Conservation (phyloP, 2,329 filamentous ascomycete species). For the Domatiomyces globalis region DNA sequence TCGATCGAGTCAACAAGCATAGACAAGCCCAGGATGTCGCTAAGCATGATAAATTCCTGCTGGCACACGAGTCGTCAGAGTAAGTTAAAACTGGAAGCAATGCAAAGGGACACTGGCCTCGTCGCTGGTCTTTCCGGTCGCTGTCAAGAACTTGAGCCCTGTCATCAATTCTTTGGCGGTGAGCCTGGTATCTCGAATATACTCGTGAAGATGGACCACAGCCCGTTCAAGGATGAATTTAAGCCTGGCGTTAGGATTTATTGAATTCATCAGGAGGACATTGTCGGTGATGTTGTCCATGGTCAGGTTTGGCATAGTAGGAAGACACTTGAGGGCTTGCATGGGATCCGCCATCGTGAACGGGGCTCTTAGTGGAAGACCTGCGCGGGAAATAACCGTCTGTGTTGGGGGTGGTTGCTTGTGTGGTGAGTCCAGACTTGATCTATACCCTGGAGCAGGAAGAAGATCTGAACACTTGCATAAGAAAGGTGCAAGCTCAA, state of each 20-base stretch:
- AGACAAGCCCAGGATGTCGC: conserved; percentile 64
- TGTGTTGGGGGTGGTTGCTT: neutral
- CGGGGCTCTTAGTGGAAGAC: no score
- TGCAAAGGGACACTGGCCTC: conserved; percentile 28
- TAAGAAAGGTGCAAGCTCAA: no score
- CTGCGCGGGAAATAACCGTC: no score
- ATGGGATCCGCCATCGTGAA: conserved; percentile 28
- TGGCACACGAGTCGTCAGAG: neutral
- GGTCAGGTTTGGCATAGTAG: conserved; percentile 22
- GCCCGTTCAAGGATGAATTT: conserved; percentile 60
- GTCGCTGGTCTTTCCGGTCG: conserved; percentile 57
- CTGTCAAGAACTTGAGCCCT: conserved; percentile 56
- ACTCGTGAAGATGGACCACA: conserved; percentile 67
- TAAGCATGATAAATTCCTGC: conserved; percentile 68
- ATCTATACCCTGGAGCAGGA: no score
- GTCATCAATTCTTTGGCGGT: conserved; percentile 68
- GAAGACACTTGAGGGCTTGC: conserved; percentile 24
- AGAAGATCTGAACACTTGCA: no score
- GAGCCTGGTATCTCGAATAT: conserved; percentile 62
- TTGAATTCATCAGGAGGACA: conserved; percentile 54
- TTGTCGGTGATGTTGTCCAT: conserved; percentile 23
- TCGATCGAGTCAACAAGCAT: conserved; percentile 71
- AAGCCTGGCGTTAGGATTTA: conserved; percentile 49
- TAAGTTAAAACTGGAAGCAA: neutral
- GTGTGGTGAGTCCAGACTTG: neutral